Percentiles rank a stretch among this genome's conserved stretches.
These are phyloP conservation scores for Royoungia palumana DNA, from an alignment of 768 basidiomycete genomes.

Conservation along the genomic window DNA sequence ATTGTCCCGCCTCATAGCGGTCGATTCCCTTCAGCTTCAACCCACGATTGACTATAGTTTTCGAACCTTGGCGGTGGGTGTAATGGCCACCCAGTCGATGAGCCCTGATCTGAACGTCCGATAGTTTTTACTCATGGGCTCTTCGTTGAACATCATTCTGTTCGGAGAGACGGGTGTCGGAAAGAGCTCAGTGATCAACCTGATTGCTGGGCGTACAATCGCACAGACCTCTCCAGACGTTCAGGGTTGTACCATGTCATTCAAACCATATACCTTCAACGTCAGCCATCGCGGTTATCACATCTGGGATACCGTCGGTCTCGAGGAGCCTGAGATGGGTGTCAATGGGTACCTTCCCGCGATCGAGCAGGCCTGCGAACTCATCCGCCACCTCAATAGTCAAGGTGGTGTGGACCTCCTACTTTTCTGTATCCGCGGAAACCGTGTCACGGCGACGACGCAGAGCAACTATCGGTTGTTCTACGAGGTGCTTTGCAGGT, in stretches of 20 bases:
- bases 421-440: slow-evolving; percentile 40
- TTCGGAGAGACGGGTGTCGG: slow-evolving; percentile 44
- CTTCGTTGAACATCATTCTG: slow-evolving; percentile 36
- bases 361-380: slow-evolving; percentile 28
- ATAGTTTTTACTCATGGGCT: no score
- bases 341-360: slow-evolving; percentile 26
- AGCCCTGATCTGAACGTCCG: no score
- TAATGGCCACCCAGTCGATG: not conserved
- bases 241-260: slow-evolving; percentile 38
- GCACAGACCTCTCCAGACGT: slow-evolving; percentile 28
- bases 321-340: slow-evolving; percentile 30
- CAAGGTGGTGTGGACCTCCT: slow-evolving; percentile 40
- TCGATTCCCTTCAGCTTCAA: not conserved
- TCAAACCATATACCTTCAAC: slow-evolving; percentile 24
- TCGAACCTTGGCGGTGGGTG: not conserved
- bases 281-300: slow-evolving; percentile 15
- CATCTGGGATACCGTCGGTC: slow-evolving; percentile 37
- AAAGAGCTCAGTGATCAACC: slow-evolving; percentile 35
- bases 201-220: slow-evolving; percentile 26
- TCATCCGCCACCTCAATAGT: slow-evolving; percentile 31
- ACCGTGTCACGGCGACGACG: slow-evolving; percentile 36
- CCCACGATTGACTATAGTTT: not conserved
- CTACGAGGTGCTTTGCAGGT: slow-evolving; percentile 40
- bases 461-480: slow-evolving; percentile 42
- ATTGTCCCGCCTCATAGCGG: not conserved